phyloP scores from a whole-genome alignment of 176 grass and related monocot species.

The Otatea glauca region DNA sequence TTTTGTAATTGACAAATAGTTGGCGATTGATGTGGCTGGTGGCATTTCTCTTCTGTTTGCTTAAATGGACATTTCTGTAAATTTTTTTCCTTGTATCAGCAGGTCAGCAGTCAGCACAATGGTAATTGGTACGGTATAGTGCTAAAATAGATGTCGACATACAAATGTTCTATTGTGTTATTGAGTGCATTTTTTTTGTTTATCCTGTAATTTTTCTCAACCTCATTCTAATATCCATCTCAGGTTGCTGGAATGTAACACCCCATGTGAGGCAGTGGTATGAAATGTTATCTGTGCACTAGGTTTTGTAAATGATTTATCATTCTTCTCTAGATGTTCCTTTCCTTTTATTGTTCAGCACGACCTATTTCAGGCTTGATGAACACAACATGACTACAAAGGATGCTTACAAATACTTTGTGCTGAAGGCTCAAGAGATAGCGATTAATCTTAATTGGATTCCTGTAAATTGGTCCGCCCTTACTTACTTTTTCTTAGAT shows the following conservation, averaged over 20 bases:
- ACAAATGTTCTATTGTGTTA: not conserved
- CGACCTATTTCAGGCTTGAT: slow-evolving; percentile 60
- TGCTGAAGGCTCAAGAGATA: slow-evolving; percentile 84
- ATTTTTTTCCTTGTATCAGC: not conserved
- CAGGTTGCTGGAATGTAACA: slow-evolving; percentile 92
- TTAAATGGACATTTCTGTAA: not conserved
- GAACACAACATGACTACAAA: slow-evolving; percentile 87
- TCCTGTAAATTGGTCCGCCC: slow-evolving; percentile 83
- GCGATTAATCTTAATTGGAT: slow-evolving; percentile 77
- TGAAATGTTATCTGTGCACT: slow-evolving; percentile 38
- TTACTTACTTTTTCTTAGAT: slow-evolving; percentile 16
- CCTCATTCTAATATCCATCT: slow-evolving; percentile 34
- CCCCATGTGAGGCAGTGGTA: slow-evolving; percentile 93
- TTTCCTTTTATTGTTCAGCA: slow-evolving; percentile 27
- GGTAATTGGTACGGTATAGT: slow-evolving; percentile 1
- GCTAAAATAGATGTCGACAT: not conserved
- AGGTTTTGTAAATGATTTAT: slow-evolving; percentile 2
- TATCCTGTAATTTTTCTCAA: not conserved
- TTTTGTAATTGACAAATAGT: not conserved
- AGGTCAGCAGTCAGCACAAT: not conserved
- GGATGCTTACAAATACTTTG: slow-evolving; percentile 94
- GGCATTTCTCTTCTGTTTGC: not conserved
- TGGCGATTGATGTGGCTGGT: not conserved
- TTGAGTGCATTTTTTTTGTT: not conserved
- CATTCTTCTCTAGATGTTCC: not conserved